A percentile compares a stretch with the other conserved stretches of the same genome.
These are phyloP conservation scores for Mucor irregularis DNA, from an alignment of 371 early-diverging fungal species.

Conservation along the genomic window DNA sequence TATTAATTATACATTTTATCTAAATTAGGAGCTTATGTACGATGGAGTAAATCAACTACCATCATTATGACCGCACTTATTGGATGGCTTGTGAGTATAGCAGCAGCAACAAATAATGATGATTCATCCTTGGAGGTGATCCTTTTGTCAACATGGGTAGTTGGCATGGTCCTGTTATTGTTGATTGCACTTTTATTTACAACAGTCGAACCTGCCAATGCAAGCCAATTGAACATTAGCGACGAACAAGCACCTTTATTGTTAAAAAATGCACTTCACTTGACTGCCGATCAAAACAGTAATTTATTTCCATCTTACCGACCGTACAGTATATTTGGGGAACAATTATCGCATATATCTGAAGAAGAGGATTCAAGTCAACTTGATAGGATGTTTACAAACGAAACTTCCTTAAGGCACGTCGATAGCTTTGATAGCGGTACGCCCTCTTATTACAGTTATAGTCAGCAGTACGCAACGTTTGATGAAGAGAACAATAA, in stretches of 20 bases:
- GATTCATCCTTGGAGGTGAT: constrained; percentile 3
- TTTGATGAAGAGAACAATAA: not conserved
- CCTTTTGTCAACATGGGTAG: constrained; percentile 1
- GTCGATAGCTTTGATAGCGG: constrained; percentile 22
- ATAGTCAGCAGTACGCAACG: not conserved
- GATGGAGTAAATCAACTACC: constrained; percentile 12
- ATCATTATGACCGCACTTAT: constrained; percentile 13
- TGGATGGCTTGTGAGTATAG: constrained; percentile 5
- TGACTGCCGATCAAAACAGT: constrained; percentile 20
- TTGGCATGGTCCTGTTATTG: constrained; percentile 6
- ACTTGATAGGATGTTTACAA: constrained; percentile 30
- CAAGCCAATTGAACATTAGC: constrained; percentile 22
- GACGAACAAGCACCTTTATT: constrained; percentile 36
- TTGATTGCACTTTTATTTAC: constrained; percentile 8
- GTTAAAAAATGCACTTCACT: constrained; percentile 30
- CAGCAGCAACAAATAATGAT: not conserved
- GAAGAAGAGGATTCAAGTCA: constrained; percentile 39
- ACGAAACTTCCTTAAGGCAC: constrained; percentile 19
- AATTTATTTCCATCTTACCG: constrained; percentile 26
- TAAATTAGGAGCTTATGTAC: constrained; percentile 20
- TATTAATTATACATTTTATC: not conserved
- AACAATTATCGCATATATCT: constrained; percentile 46
- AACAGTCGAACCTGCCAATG: constrained; percentile 13
- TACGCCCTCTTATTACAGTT: constrained; percentile 19
- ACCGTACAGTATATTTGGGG: constrained; percentile 50